A percentile compares a stretch with the other conserved stretches of the same genome.
phyloP scores from a whole-genome alignment of 208 protist species.

The Borovskyia barvae region DNA sequence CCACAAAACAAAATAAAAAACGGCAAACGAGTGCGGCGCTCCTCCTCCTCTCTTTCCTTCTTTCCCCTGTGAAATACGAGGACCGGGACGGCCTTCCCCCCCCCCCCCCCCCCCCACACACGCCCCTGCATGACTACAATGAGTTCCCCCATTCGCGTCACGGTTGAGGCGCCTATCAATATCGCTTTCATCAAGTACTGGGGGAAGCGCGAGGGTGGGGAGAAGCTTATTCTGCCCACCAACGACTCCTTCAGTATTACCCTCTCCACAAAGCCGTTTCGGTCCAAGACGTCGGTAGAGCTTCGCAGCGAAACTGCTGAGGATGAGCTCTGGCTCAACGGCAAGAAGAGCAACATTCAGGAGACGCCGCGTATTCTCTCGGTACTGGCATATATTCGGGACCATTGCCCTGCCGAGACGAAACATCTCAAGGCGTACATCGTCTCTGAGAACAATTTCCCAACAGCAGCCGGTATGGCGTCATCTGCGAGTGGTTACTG shows the following conservation, averaged over 20 bases:
- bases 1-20: too few relatives aligned
- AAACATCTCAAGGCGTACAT: slow-evolving; percentile 85
- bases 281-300: slow-evolving; percentile 94
- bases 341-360: slow-evolving; percentile 65
- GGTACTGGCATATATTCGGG: slow-evolving; percentile 65
- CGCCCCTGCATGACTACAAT: too few relatives aligned
- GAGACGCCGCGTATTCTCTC: slow-evolving; percentile 73
- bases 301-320: slow-evolving; percentile 55
- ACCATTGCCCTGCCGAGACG: slow-evolving; percentile 41
- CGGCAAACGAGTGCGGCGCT: too few relatives aligned
- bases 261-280: slow-evolving; percentile 92
- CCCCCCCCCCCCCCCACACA: too few relatives aligned
- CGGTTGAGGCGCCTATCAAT: slow-evolving; percentile 97
- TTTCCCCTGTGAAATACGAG: neutral
- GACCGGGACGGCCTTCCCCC: too few relatives aligned
- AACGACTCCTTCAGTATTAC: slow-evolving; percentile 98
- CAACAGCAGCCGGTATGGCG: slow-evolving; percentile 98
- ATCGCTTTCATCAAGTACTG: slow-evolving; percentile 99
- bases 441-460: slow-evolving; percentile 98
- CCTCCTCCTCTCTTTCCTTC: neutral
- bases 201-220: slow-evolving; percentile 97
- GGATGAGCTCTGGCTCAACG: slow-evolving; percentile 97
- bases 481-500: slow-evolving; percentile 98
- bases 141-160: slow-evolving; percentile 54
- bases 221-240: slow-evolving; percentile 91